A percentile compares a stretch with the other conserved stretches of the same genome.
These are phyloP conservation scores for Darksidea phi DNA, from an alignment of 495 filamentous ascomycete species.

Conservation along the genomic window DNA sequence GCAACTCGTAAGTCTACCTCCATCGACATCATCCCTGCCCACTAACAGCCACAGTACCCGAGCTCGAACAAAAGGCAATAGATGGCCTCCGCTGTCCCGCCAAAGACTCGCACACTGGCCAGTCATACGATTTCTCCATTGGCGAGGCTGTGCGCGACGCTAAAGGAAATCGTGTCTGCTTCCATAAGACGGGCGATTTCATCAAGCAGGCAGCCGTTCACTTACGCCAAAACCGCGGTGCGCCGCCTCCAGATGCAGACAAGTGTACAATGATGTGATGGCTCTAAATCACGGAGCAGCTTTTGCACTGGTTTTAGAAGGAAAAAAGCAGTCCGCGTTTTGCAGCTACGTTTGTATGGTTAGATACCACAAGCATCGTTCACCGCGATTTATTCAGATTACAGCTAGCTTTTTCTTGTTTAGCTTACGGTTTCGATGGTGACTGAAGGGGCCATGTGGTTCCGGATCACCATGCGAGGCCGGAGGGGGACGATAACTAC, in stretches of 20 bases:
- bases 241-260: slow-evolving; percentile 18
- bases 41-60: slow-evolving; percentile 34
- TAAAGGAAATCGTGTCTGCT: slow-evolving; percentile 43
- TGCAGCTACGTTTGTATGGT: too few species aligned
- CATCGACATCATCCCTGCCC: background rate
- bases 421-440: too few species aligned
- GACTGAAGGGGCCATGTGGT: too few species aligned
- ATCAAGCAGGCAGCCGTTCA: slow-evolving; percentile 40
- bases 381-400: too few species aligned
- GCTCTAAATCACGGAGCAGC: background rate
- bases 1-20: slow-evolving; percentile 37
- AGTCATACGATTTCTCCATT: slow-evolving; percentile 44
- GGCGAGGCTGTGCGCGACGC: slow-evolving; percentile 45
- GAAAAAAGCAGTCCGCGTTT: too few species aligned
- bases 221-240: slow-evolving; percentile 30
- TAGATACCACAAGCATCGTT: too few species aligned
- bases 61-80: slow-evolving; percentile 42
- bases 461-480: too few species aligned
- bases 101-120: slow-evolving; percentile 43
- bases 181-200: slow-evolving; percentile 48
- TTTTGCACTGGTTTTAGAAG: too few species aligned
- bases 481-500: background rate
- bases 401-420: background rate
- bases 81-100: slow-evolving; percentile 44
- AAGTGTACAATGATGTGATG: slow-evolving; percentile 33